A percentile compares a stretch with the other conserved stretches of the same genome.
phyloP scores from a whole-genome alignment of 1,139 yeast genomes.

The Scheffersomyces insectosa region DNA sequence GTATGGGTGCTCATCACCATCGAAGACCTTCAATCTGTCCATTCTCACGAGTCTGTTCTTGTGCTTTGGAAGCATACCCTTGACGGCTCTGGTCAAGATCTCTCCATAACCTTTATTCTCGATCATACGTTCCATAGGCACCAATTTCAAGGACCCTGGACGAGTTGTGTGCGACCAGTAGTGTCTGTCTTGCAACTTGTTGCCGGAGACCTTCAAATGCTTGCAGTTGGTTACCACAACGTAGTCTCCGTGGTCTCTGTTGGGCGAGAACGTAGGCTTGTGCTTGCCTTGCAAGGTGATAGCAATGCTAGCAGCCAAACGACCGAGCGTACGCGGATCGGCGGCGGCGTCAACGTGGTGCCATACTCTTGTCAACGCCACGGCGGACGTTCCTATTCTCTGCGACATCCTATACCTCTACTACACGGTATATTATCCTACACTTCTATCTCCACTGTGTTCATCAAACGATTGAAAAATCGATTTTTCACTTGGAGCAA shows the following conservation, averaged over 20 bases:
- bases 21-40: conserved; percentile 82
- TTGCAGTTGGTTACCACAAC: conserved; percentile 95
- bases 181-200: conserved; percentile 76
- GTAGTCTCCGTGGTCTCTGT: conserved; percentile 90
- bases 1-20: conserved; percentile 88
- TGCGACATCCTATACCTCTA: conserved; percentile 44
- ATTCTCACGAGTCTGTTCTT: conserved; percentile 75
- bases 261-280: conserved; percentile 78
- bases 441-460: neutral
- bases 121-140: conserved; percentile 77
- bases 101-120: conserved; percentile 86
- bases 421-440: too few species aligned
- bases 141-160: conserved; percentile 86
- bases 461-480: too few species aligned
- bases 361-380: conserved; percentile 88
- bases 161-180: conserved; percentile 90
- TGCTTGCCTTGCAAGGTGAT: conserved; percentile 91
- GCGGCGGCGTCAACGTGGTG: conserved; percentile 91
- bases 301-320: conserved; percentile 88
- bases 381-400: conserved; percentile 60
- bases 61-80: conserved; percentile 95
- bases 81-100: conserved; percentile 79
- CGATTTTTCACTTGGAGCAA: too few species aligned
- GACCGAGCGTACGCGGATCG: conserved; percentile 85
- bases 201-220: conserved; percentile 77